Percentiles rank a stretch among this genome's conserved stretches.
Conservation (phyloP, 2,329 filamentous ascomycete species). For the Neopestalotiopsis clavispora region DNA sequence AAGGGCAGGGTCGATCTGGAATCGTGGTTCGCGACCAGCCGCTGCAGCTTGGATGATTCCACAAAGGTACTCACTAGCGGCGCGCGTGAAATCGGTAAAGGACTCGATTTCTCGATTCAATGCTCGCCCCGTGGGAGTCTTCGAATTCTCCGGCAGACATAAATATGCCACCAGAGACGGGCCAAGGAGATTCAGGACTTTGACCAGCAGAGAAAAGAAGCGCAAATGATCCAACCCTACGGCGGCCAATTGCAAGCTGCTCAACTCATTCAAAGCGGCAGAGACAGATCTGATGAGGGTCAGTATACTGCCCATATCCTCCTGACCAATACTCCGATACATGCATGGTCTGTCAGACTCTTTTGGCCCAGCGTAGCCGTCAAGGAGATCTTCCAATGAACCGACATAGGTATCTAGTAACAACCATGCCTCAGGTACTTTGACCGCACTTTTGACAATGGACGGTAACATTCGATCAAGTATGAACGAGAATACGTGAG, state of each 20-base stretch:
- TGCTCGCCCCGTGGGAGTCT: slow-evolving; percentile 21
- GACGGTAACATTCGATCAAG: slow-evolving; percentile 59
- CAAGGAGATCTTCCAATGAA: slow-evolving; percentile 45
- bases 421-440: slow-evolving; percentile 45
- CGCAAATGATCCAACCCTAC: slow-evolving; percentile 31
- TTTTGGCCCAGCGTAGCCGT: slow-evolving; percentile 17
- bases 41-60: slow-evolving; percentile 18
- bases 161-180: slow-evolving; percentile 33
- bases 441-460: slow-evolving; percentile 46
- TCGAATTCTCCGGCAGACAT: slow-evolving; percentile 27
- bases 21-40: not conserved
- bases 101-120: slow-evolving; percentile 23
- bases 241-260: slow-evolving; percentile 21
- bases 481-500: slow-evolving; percentile 51
- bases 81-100: slow-evolving; percentile 32
- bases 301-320: slow-evolving; percentile 38
- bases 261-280: slow-evolving; percentile 31
- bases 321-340: slow-evolving; percentile 42
- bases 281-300: slow-evolving; percentile 37
- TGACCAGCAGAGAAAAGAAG: slow-evolving; percentile 27
- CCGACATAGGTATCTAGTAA: slow-evolving; percentile 56
- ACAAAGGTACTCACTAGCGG: slow-evolving; percentile 28
- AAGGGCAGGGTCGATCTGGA: slow-evolving; percentile 22
- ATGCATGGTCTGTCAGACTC: slow-evolving; percentile 29
- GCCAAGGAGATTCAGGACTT: slow-evolving; percentile 33